These are phyloP conservation scores for Vickermania spadyakhi DNA, from an alignment of 208 protist genomes.

Conservation along the genomic window DNA sequence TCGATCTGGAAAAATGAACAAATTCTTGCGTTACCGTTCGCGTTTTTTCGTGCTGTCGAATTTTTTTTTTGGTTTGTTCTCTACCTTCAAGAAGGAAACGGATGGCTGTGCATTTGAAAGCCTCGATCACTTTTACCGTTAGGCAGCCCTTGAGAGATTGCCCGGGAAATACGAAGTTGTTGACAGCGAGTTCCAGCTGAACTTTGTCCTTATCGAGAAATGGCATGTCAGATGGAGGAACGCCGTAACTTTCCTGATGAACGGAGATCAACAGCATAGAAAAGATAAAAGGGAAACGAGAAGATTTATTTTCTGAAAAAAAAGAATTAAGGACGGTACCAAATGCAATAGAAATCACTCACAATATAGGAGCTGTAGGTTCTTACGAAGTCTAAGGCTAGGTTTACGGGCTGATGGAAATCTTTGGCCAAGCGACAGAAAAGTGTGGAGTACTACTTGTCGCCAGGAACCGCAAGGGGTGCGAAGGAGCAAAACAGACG, in stretches of 20 bases:
- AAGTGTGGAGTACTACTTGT: not conserved
- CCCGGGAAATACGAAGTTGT: not conserved
- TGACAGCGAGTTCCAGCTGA: not conserved
- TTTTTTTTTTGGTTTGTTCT: too few relatives aligned
- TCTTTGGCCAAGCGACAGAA: not conserved
- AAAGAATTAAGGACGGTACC: not conserved
- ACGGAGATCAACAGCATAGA: slow-evolving; percentile 7
- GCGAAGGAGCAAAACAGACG: slow-evolving; percentile 1
- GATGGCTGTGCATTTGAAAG: not conserved
- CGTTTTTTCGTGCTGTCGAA: not conserved
- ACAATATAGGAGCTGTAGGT: not conserved
- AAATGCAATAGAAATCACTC: too few relatives aligned
- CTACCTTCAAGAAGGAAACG: not conserved
- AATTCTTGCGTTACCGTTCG: not conserved
- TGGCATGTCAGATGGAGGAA: not conserved
- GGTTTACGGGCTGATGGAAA: not conserved
- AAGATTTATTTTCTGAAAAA: slow-evolving; percentile 3
- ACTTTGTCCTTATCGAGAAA: slow-evolving; percentile 1
- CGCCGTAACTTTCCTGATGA: slow-evolving; percentile 4
- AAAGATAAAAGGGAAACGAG: slow-evolving; percentile 4
- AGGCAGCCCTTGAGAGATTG: not conserved
- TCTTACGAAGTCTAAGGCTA: not conserved
- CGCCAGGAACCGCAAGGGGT: not conserved
- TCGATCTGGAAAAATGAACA: not conserved
- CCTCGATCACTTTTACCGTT: not conserved